Base-by-base conservation (phyloP, 2,329 filamentous ascomycete genomes). In the Ophiostoma sp. region DNA sequence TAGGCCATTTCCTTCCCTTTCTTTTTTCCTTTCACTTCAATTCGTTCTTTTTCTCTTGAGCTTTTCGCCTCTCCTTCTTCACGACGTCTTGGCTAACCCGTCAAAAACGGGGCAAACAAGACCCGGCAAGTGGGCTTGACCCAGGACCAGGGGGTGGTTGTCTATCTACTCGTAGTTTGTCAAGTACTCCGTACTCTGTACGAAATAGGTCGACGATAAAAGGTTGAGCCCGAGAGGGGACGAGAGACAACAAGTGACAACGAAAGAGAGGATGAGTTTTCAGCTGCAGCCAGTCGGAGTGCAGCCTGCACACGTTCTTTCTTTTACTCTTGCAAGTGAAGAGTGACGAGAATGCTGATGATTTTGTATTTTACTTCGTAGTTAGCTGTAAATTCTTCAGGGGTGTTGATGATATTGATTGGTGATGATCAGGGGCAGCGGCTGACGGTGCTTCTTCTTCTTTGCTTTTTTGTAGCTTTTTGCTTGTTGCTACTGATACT, bases 91-190 rank as follows among this genome's bases (percentile, higher is more conserved):
- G 44, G 64, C 64, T 44, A 44, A 49, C 64, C 45, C 44, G 44
- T 52, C 44, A 65, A 47, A 41, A 45, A 52, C 16, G 64, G 64
- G 36, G 64, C 64, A 64, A 65, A 47, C 64, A 65, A 47, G 45
- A 40, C 64, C 42, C 38, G 44, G 45, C 27, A 65, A 52, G 64
- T 65, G 45, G 40, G 45, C 12, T 65, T 63, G 40, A 40, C 60
- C 27, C 38, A 62, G 18, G 63, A 52, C 64, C 36, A 65, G 64
- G 64, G 63, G 44, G 12, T 52, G 63, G n/a, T 64, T 64, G 41
- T 14, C 16, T 41, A 36, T 62, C 58, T 8, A n/a, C n/a, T n/a
- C n/a, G n/a, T n/a, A 60, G 36, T 38, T 4, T 5, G 58, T 41
- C 27, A 60, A 16, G 18, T 38, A 8, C 8, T 58, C n/a, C 5